Evolutionary conservation across 179 eudicot genomes (phyloP).

Genomic region (Beta lomatogona): DNA sequence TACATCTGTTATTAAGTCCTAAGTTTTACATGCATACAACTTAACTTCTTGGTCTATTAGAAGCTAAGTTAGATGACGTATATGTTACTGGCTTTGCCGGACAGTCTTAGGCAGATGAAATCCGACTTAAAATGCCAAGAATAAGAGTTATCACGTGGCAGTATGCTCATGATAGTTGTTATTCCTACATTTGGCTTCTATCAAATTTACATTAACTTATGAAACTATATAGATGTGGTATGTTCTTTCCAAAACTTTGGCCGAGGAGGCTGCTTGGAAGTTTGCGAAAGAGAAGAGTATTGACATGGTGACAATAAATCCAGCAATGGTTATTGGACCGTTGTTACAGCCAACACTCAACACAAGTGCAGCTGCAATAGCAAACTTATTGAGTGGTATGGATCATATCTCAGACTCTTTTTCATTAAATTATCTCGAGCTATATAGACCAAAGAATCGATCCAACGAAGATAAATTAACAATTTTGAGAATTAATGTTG

Average conservation of each 20-base stretch:
- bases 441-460: not conserved
- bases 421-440: not conserved
- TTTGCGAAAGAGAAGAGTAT: constrained; percentile 56
- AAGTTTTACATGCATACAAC: too few species aligned
- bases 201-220: too few species aligned
- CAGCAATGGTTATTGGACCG: constrained; percentile 61
- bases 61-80: not conserved
- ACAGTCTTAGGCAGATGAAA: too few species aligned
- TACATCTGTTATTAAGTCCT: too few species aligned
- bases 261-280: constrained; percentile 70
- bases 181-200: too few species aligned
- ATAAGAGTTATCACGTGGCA: not conserved
- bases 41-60: too few species aligned
- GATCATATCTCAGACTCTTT: not conserved
- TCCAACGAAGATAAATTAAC: too few species aligned
- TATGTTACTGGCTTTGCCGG: not conserved
- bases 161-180: not conserved
- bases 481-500: too few species aligned
- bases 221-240: constrained; percentile 43
- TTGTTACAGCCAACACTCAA: constrained; percentile 63
- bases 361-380: constrained; percentile 51
- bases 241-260: constrained; percentile 57
- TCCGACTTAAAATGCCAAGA: too few species aligned
- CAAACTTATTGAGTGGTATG: constrained; percentile 43
- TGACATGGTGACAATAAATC: constrained; percentile 62